Evolutionary conservation across 2,329 filamentous ascomycete species (phyloP), one percentile per base, ranked within the genome.

Genomic region (Acephala macrosclerotiorum): DNA sequence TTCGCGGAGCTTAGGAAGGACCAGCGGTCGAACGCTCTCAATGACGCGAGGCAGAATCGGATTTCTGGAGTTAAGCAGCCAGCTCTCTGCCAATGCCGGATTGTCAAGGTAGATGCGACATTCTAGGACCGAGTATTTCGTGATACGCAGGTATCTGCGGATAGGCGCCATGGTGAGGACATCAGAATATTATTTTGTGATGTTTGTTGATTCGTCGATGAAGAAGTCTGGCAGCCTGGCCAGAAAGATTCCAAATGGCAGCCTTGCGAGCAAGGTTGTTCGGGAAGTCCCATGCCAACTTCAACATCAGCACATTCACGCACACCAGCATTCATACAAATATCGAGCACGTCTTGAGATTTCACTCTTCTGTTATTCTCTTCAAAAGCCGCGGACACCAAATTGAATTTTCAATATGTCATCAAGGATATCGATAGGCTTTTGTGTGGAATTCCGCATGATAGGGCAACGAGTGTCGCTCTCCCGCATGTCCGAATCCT

Each of bases 21-120:
- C 93, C 38, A 95, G 83, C 0, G 94, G 95, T 11, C 92, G 91
- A 61, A 98, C 89, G 66, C 90, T 91, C 76, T 93, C 88, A 66
- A 99, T 94, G 72, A 98, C 89, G 70, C 90, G 91, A 45, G 91
- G 89, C 16, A 99, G 86, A 18, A 95, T 86, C 3, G 92, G 89
- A 72, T 94, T 84, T 70, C 89, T 88, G 40, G 91, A 85, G 73
- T 91, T 91, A 70, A 97, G 86, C 20, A 99, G 87, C 89, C 96
- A 97, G 75, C 90, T 89, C 70, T 93, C 87, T 26, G 89, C 88
- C 67, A 97, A 88, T 14, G 91, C 88, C 0, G 96, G 96, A 73
- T 95, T 94, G 70, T 98, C 95, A 56, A 97, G 88, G 79, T 98
- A 98, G 72, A 99, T 96, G 70, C 94, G 94, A 70, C 93, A 94